Evolutionary conservation across 1,284 basidiomycete species (phyloP), one percentile per base, ranked within the genome.

Genomic region (Pseudozyma hubeiensis): DNA sequence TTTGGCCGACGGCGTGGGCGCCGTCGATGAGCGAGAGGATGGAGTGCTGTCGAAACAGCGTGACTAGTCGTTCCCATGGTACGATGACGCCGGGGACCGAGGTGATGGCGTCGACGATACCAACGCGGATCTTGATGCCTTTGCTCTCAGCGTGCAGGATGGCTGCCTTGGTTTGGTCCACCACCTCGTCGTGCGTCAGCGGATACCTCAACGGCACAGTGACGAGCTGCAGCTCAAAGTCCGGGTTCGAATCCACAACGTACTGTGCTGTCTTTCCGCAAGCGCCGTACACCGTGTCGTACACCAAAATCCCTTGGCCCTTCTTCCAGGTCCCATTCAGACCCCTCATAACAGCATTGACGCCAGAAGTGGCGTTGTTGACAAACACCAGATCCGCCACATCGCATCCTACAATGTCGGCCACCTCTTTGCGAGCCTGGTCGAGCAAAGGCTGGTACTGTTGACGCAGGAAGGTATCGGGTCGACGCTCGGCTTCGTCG

Each of bases 111-210:
- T 96, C 94, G 17, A 96, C 88, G 8, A 95, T 82, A 0, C 90
- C 90, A 19, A 94, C 48, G 91, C 94, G 87, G 7, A 90, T 92
- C 79, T 93, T 94, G 87, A 93, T 93, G 8, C 81, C 67, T 9
- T 59, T 41, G 0, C 35, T 13, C 13, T 55, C 40, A 3, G 66
- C 76, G 0, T 57, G 53, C 14, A 29, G 1, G 24, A 79, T 73
- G 7, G 62, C 56, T 1, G 47, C 34, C 43, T 51, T 65, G 35
- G 80, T 74, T 4, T 72, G 80, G 0, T 85, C 84, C 3, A 85
- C 19, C 9, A 85, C 64, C 11, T 76, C 57, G 37, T 69, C 68
- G 60, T 85, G 77, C 5, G 68, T 65, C 34, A 80, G 46, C 0
- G 85, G 85, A 33, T 83, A 80, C 5, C 29, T 35, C 19, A 85